phyloP scores from a whole-genome alignment of 345 rosid species.

The Trapa bicornis region DNA sequence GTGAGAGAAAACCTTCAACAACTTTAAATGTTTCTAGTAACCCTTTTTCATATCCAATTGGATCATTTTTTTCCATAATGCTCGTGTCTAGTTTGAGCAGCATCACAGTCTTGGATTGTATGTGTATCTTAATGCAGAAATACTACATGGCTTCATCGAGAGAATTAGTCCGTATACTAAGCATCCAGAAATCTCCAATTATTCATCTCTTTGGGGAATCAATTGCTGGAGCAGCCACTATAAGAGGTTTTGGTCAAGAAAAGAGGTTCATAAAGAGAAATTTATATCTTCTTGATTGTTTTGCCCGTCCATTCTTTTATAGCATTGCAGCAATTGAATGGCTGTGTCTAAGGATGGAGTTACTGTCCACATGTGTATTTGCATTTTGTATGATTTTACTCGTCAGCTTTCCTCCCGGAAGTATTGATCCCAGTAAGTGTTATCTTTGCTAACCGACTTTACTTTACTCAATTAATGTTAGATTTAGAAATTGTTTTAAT shows the following conservation, averaged over 20 bases:
- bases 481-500: background rate
- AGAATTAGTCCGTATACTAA: conserved; percentile 95
- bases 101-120: background rate
- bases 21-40: background rate
- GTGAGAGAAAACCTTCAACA: background rate
- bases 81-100: background rate
- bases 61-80: background rate
- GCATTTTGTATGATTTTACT: conserved; percentile 98
- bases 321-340: conserved; percentile 97
- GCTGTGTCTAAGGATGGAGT: conserved; percentile 98
- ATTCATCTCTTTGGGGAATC: conserved; percentile 97
- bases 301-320: conserved; percentile 94
- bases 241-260: conserved; percentile 98
- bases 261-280: conserved; percentile 96
- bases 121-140: conserved; percentile 41
- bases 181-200: conserved; percentile 97
- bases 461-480: background rate
- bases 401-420: conserved; percentile 92
- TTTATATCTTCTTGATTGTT: conserved; percentile 96
- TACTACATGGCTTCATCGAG: conserved; percentile 99
- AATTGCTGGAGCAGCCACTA: conserved; percentile 97
- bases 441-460: conserved; percentile 1
- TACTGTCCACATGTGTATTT: conserved; percentile 87
- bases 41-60: background rate
- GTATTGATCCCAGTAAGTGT: conserved; percentile 91